Base-by-base conservation (phyloP, 768 basidiomycete species). In the Suillus weaverae region DNA sequence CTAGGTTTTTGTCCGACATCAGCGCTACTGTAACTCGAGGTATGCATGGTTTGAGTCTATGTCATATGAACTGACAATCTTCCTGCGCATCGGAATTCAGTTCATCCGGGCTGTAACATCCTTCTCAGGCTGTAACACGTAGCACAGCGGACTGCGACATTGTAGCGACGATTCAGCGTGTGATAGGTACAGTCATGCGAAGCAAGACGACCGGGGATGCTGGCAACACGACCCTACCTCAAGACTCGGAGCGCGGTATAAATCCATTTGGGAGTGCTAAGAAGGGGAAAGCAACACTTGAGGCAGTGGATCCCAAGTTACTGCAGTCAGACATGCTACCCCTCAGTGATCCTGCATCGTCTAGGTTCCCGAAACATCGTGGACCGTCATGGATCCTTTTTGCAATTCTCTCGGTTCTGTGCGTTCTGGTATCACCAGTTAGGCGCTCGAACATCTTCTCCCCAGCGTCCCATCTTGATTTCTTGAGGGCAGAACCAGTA, bases 361-460 rank as follows among this genome's bases (percentile, higher is more conserved):
- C 44, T 59, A 18, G 26, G 5, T 41, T 13, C 9, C 61, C 64
- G 41, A 70, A 65, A 59, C 55, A 56, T 43, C 22, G 39, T 41
- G 41, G 54, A 60, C 39, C 56, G 38, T 48, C 26, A 60, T 75
- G 71, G 68, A 20, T 63, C 16, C 32, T 75, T 26, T 46, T 64
- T 39, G 50, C 32, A 20, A 26, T 73, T 36, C 33, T 76, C 35
- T 68, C 67, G 26, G 46, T 51, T 11, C 7, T 75, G 51, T 71
- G 35, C 38, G 4, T 75, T 44, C 50, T 74, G 22, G 32, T 67
- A 7, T 71, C 39, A 26, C 65, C 68, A 62, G 13, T 65, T 26
- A 68, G 30, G 14, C 51, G 32, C 18, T 67, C 56, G 8, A 48
- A 20, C 55, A 14, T 60, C 11, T 13, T 39, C 38, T 64, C 54